Evolutionary conservation across 1,284 basidiomycete genomes (phyloP).

Genomic region (Porogramme epimiltina): DNA sequence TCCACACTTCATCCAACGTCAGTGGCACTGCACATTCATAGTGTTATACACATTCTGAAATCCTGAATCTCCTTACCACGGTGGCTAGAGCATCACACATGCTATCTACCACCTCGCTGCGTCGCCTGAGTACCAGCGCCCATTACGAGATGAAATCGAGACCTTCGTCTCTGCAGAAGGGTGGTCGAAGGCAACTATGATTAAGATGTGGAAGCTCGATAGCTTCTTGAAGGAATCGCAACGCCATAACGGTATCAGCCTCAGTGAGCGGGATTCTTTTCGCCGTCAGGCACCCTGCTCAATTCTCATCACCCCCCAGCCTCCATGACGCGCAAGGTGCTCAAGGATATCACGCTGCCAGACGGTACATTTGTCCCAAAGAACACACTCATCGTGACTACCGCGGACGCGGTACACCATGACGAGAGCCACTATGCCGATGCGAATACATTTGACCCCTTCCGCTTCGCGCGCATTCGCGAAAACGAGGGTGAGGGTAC

Average conservation of each 20-base stretch:
- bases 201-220: slow-evolving; percentile 51
- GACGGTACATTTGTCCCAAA: slow-evolving; percentile 46
- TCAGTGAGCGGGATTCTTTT: slow-evolving; percentile 13
- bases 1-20: slow-evolving; percentile 36
- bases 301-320: slow-evolving; percentile 4
- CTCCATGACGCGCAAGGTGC: slow-evolving; percentile 17
- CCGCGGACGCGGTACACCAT: slow-evolving; percentile 40
- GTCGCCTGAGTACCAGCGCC: slow-evolving; percentile 39
- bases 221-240: slow-evolving; percentile 54
- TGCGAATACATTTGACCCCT: slow-evolving; percentile 43
- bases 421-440: slow-evolving; percentile 43
- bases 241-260: slow-evolving; percentile 35
- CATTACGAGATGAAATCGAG: slow-evolving; percentile 49
- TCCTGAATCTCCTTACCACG: slow-evolving; percentile 11
- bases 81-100: slow-evolving; percentile 37
- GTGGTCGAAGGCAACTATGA: slow-evolving; percentile 46
- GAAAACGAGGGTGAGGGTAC: slow-evolving; percentile 21
- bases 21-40: not conserved
- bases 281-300: too few species aligned
- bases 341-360: slow-evolving; percentile 39
- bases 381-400: slow-evolving; percentile 41
- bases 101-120: slow-evolving; percentile 44
- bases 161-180: slow-evolving; percentile 38
- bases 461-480: slow-evolving; percentile 46
- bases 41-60: too few species aligned